These are phyloP conservation scores for Zelopaecilomyces penicillatus DNA, from an alignment of 2,329 filamentous ascomycete species.

Conservation along the genomic window DNA sequence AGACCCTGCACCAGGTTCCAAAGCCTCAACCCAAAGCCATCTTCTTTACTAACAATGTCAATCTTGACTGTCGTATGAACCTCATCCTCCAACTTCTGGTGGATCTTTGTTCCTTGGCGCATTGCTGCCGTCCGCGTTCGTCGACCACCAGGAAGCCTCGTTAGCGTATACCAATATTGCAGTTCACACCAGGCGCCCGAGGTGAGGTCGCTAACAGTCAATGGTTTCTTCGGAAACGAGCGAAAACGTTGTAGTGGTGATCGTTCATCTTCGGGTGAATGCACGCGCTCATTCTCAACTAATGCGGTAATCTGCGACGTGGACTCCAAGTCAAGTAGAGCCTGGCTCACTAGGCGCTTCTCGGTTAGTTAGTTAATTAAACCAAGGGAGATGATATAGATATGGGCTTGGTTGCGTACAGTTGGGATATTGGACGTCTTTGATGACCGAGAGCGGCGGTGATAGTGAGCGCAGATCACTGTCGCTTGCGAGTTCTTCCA, in stretches of 20 bases:
- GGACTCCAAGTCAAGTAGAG: conserved; percentile 21
- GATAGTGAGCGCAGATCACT: conserved; percentile 1
- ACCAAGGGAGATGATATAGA: no score
- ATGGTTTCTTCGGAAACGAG: conserved; percentile 63
- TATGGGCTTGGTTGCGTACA: conserved; percentile 31
- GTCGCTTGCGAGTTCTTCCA: no score
- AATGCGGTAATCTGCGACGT: neutral
- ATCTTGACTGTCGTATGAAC: conserved; percentile 71
- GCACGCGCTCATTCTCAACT: conserved; percentile 4
- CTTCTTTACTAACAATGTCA: conserved; percentile 65
- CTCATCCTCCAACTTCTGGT: conserved; percentile 76
- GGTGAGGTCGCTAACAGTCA: conserved; percentile 82
- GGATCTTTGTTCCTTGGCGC: conserved; percentile 71
- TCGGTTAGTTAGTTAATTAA: conserved; percentile 48
- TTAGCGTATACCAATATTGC: conserved; percentile 84
- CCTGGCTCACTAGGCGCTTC: conserved; percentile 55
- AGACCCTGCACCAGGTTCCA: conserved; percentile 91
- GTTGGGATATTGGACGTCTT: conserved; percentile 40
- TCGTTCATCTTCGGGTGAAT: conserved; percentile 23
- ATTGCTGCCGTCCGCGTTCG: conserved; percentile 74
- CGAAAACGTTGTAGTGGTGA: conserved; percentile 72
- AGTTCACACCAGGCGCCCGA: conserved; percentile 93
- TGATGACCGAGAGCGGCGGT: conserved; percentile 11
- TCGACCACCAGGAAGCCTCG: conserved; percentile 59
- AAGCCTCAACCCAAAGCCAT: conserved; percentile 70